Evolutionary conservation across 495 filamentous ascomycete genomes (phyloP).

Genomic region (Aspergillus steynii): DNA sequence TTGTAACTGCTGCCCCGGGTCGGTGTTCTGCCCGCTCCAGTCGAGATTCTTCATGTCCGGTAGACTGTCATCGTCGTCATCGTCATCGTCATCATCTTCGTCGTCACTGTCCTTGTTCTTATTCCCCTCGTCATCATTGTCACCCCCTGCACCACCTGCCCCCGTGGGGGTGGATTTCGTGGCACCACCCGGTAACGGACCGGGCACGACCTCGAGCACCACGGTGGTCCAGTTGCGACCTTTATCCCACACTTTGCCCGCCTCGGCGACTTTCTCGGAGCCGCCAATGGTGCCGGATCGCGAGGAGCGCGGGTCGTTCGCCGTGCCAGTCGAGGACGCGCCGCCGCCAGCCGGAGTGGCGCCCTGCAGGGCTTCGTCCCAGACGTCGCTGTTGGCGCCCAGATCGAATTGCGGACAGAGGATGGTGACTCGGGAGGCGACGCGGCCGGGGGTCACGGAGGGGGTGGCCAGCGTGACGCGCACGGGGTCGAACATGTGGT

Average conservation of each 20-base stretch:
- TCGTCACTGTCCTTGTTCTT: conserved; percentile 20
- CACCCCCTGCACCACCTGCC: conserved; percentile 21
- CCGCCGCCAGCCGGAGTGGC: conserved; percentile 23
- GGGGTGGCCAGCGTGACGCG: conserved; percentile 87
- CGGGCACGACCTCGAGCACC: conserved; percentile 86
- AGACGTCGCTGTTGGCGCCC: conserved; percentile 91
- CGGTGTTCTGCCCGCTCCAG: conserved; percentile 24
- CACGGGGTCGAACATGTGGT: conserved; percentile 90
- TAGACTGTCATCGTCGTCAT: conserved; percentile 1
- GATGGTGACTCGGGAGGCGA: conserved; percentile 80
- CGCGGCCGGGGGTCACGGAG: conserved; percentile 72
- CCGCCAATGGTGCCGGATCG: conserved; percentile 12
- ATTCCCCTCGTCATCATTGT: conserved; percentile 20
- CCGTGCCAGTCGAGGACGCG: neutral
- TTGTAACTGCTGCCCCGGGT: conserved; percentile 34
- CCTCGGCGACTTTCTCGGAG: conserved; percentile 68
- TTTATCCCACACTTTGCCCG: conserved; percentile 92
- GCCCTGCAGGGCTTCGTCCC: conserved; percentile 80
- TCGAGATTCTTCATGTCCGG: conserved; percentile 13
- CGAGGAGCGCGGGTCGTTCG: conserved; percentile 2
- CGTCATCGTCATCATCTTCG: conserved; percentile 13
- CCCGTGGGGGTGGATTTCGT: neutral
- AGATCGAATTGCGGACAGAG: conserved; percentile 94
- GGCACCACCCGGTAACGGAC: conserved; percentile 39
- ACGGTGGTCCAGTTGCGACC: conserved; percentile 95